Base-by-base conservation (phyloP, 495 filamentous ascomycete genomes). In the Parachaetomium inaequale region DNA sequence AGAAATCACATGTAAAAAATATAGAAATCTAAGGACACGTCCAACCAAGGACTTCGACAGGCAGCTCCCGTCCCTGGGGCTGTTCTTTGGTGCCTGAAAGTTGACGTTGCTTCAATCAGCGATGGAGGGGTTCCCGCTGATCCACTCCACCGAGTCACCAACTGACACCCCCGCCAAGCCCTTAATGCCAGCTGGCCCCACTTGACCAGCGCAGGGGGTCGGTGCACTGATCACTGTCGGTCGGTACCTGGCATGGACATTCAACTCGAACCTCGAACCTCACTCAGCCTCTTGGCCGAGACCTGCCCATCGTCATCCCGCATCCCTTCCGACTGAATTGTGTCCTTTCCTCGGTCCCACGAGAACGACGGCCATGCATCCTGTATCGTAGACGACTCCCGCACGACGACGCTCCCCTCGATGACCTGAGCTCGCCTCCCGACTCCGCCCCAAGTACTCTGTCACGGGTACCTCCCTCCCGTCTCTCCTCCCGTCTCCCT, bases 151-250 rank as follows among this genome's bases (percentile, higher is more conserved):
- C n/a, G 19, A 2, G 31, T 31, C 8, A 34, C 52, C 29, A 8
- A 19, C 2, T 19, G 19, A 17, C 34, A 32, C 19, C 10, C 51
- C 25, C 38, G 60, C 61, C 57, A 56, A 58, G 43, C 34, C n/a
- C n/a, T n/a, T 2, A 46, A 32, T 34, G 60, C 66, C 66, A 68
- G 62, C 59, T 63, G 62, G 59, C 58, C 51, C 62, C 58, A 64
- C 61, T 61, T 55, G 65, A 19, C 31, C 47, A 34, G 21, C 59
- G 57, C 59, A 55, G 52, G 52, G 34, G 26, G 52, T 57, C 36
- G 36, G 29, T 47, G 42, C 56, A 59, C 59, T 62, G n/a, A n/a
- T n/a, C n/a, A n/a, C n/a, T n/a, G n/a, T n/a, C n/a, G n/a, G 58
- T 40, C 58, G 10, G 36, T 50, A 52, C 43, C 54, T 62, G 42